These are phyloP conservation scores for Gyromitra esculenta DNA, from an alignment of 2,329 filamentous ascomycete species.

Conservation along the genomic window DNA sequence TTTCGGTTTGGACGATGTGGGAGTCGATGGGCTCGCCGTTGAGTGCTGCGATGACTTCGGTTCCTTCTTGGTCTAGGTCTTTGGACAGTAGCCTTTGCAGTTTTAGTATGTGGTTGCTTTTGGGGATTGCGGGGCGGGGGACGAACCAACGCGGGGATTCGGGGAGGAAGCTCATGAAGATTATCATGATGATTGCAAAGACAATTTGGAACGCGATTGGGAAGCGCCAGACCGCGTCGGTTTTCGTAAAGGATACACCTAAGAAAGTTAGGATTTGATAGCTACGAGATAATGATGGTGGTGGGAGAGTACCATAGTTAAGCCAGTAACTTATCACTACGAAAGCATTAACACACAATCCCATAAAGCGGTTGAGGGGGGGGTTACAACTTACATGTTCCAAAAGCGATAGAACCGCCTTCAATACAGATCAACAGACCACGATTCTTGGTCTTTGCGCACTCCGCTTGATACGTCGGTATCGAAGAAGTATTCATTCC, in stretches of 20 bases:
- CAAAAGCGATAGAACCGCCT: slow-evolving; percentile 64
- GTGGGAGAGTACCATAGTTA: slow-evolving; percentile 63
- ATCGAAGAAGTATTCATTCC: slow-evolving; percentile 65
- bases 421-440: slow-evolving; percentile 71
- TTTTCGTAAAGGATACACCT: slow-evolving; percentile 63
- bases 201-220: slow-evolving; percentile 69
- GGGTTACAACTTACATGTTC: slow-evolving; percentile 57
- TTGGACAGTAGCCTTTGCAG: slow-evolving; percentile 62
- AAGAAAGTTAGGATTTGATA: neutral
- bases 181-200: slow-evolving; percentile 69
- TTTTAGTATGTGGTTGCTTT: slow-evolving; percentile 2
- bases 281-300: no score
- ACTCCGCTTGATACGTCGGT: slow-evolving; percentile 64
- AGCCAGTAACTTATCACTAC: slow-evolving; percentile 69
- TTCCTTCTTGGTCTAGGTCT: slow-evolving; percentile 63
- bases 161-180: slow-evolving; percentile 63
- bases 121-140: neutral
- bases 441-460: slow-evolving; percentile 65
- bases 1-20: slow-evolving; percentile 69
- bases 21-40: slow-evolving; percentile 65
- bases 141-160: slow-evolving; percentile 66
- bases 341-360: neutral
- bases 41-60: slow-evolving; percentile 66
- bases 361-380: no score
- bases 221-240: slow-evolving; percentile 68